Conservation (phyloP, 1,284 basidiomycete genomes). For the Microbotryum scabiosae region DNA sequence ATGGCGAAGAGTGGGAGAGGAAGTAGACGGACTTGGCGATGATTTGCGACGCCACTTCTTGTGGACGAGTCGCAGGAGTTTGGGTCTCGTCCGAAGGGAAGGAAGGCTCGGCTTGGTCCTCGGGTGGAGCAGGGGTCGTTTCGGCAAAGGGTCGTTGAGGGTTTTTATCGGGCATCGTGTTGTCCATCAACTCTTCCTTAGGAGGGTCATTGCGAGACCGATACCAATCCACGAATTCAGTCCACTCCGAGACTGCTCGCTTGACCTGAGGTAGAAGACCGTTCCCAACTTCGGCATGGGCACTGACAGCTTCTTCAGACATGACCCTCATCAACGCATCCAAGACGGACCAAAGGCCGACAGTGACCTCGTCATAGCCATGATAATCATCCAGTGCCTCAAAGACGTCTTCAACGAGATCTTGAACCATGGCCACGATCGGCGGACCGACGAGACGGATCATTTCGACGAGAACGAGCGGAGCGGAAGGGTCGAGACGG, state of each 20-base stretch:
- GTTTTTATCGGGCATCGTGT: constrained; percentile 34
- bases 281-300: constrained; percentile 20
- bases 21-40: constrained; percentile 77
- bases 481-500: constrained; percentile 55
- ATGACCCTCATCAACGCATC: constrained; percentile 72
- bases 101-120: background rate
- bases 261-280: too few relatives aligned
- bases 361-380: constrained; percentile 57
- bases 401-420: constrained; percentile 90
- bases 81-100: background rate
- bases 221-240: constrained; percentile 58
- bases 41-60: constrained; percentile 44
- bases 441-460: constrained; percentile 73
- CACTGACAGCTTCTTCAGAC: constrained; percentile 49
- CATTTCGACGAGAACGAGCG: constrained; percentile 63
- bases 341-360: constrained; percentile 53
- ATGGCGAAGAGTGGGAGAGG: constrained; percentile 73
- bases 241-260: constrained; percentile 29
- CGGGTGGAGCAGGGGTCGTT: background rate
- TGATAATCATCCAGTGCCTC: constrained; percentile 88
- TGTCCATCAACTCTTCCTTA: constrained; percentile 45
- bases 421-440: constrained; percentile 74
- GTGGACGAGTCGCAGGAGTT: constrained; percentile 3
- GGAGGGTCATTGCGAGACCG: constrained; percentile 45
- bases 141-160: constrained; percentile 25